Evolutionary conservation across 1,284 basidiomycete genomes (phyloP).

Genomic region (Phylloboletellus chloephorus): DNA sequence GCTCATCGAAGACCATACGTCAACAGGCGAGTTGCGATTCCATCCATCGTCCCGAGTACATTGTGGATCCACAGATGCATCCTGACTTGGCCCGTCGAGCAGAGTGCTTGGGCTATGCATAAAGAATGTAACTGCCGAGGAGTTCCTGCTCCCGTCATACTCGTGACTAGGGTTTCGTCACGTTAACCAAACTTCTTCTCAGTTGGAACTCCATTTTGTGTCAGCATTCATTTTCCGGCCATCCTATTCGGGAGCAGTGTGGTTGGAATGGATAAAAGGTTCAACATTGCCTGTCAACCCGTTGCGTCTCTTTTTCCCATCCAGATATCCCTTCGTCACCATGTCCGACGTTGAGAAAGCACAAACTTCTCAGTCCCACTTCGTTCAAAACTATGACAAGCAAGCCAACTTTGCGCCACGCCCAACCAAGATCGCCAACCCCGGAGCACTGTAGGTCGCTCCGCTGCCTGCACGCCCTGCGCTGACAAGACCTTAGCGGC

Average conservation of each 20-base stretch:
- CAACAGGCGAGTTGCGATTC: no score
- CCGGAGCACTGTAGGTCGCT: constrained; percentile 44
- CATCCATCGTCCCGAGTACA: no score
- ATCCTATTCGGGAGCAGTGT: constrained; percentile 18
- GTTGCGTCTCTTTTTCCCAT: neutral
- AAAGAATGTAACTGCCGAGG: no score
- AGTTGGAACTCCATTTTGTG: constrained; percentile 2
- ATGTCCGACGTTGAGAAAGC: constrained; percentile 36
- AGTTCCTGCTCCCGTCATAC: no score
- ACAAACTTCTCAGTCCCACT: constrained; percentile 18
- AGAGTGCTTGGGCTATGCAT: no score
- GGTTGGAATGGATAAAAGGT: constrained; percentile 23
- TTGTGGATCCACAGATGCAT: no score
- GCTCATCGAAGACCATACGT: no score
- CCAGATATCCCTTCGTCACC: neutral
- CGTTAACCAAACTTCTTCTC: constrained; percentile 1
- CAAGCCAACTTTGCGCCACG: constrained; percentile 16
- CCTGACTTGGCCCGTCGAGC: no score
- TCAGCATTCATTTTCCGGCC: constrained; percentile 19
- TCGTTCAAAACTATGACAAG: constrained; percentile 14
- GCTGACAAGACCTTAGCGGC: constrained; percentile 39
- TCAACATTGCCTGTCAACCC: neutral
- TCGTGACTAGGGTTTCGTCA: no score
- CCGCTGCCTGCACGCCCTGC: accelerated
- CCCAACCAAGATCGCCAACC: constrained; percentile 42